phyloP scores from a whole-genome alignment of 2,329 filamentous ascomycete genomes.

The Pestalotiopsis sp. region DNA sequence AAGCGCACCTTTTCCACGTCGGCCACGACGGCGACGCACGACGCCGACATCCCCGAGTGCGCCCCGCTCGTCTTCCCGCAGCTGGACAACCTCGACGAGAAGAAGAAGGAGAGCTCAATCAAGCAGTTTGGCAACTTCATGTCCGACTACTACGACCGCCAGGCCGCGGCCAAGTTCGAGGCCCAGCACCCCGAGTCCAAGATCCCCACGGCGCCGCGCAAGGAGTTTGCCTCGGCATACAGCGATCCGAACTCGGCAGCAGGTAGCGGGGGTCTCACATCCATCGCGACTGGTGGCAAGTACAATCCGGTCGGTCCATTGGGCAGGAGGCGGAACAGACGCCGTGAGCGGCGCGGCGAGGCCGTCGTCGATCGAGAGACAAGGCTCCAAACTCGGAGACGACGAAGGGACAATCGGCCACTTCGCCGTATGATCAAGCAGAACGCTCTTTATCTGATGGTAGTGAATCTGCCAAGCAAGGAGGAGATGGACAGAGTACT shows the following conservation, averaged over 20 bases:
- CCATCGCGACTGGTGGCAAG: constrained; percentile 48
- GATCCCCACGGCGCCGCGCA: constrained; percentile 21
- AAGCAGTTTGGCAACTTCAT: constrained; percentile 39
- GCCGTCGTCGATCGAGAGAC: not conserved
- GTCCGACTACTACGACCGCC: constrained; percentile 51
- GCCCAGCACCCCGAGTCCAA: constrained; percentile 32
- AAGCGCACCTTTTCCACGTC: not conserved
- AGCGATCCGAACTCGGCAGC: constrained; percentile 55
- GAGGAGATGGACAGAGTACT: constrained; percentile 36
- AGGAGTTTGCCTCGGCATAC: constrained; percentile 48
- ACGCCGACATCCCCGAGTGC: constrained; percentile 40
- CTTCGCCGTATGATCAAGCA: constrained; percentile 22
- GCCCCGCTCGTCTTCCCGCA: constrained; percentile 53
- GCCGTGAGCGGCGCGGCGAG: not conserved
- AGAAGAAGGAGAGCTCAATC: constrained; percentile 26
- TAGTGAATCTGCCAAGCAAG: constrained; percentile 51
- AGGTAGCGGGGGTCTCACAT: constrained; percentile 49
- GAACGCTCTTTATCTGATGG: constrained; percentile 53
- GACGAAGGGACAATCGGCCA: constrained; percentile 1
- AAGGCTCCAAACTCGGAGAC: not conserved
- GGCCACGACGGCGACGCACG: not conserved
- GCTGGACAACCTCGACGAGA: constrained; percentile 34
- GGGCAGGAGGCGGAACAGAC: not conserved
- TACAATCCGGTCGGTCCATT: constrained; percentile 28
- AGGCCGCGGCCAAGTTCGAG: constrained; percentile 44